phyloP scores from a whole-genome alignment of 2,329 filamentous ascomycete genomes.

The Endoconidiophora polonica region DNA sequence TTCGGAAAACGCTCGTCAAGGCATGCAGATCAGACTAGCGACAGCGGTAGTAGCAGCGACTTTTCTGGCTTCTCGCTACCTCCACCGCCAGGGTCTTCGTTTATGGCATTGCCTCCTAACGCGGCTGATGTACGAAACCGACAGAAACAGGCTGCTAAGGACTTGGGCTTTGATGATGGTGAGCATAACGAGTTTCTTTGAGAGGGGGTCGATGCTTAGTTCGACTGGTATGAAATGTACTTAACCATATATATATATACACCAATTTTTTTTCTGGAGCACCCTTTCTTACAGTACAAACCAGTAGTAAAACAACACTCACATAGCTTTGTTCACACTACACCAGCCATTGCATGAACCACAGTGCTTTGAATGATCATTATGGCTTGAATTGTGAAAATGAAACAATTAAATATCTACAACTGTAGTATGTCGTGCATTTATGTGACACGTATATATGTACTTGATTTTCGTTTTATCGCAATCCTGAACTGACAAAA shows the following conservation, averaged over 20 bases:
- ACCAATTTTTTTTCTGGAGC: neutral
- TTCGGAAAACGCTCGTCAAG: constrained; percentile 21
- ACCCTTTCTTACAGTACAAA: neutral
- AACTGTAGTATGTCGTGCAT: no score
- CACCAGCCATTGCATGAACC: neutral
- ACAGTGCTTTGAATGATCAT: neutral
- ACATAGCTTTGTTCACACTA: neutral
- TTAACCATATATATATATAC: neutral
- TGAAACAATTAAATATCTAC: no score
- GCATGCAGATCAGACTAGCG: constrained; percentile 9
- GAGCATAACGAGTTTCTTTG: constrained; percentile 71
- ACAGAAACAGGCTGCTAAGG: constrained; percentile 40
- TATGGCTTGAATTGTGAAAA: neutral
- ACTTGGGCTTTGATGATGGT: constrained; percentile 72
- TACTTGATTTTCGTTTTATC: no score
- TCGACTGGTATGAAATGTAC: neutral
- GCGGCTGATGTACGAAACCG: constrained; percentile 44
- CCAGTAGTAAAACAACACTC: no score
- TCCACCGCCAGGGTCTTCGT: constrained; percentile 47
- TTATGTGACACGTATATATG: no score
- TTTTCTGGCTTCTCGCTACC: constrained; percentile 41
- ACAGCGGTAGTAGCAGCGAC: constrained; percentile 13
- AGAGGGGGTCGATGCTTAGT: neutral
- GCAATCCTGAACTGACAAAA: no score
- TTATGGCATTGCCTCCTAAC: constrained; percentile 51